Evolutionary conservation across 805 yeast genomes (phyloP), one percentile per base, ranked within the genome.

Genomic region (Lachancea meyersii): DNA sequence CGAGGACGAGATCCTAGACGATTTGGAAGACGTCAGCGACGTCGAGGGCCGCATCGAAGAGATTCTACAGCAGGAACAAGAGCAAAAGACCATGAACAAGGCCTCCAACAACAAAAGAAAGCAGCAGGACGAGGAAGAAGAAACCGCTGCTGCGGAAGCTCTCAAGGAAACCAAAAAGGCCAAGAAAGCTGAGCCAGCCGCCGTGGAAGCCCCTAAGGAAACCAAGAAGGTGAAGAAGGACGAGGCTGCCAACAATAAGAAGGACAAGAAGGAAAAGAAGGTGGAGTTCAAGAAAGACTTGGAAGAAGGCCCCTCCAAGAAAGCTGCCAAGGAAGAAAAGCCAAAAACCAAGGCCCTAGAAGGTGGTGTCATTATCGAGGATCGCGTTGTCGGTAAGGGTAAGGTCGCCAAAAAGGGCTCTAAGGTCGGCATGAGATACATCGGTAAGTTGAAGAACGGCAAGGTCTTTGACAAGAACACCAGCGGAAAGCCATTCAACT

Each of bases 401-500:
- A 80, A 86, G 57, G 72, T 73, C 50, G 95, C 95, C 63, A 89
- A 88, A 74, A 72, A 76, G 57, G 95, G 96, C 48, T 77, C 85
- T 71, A 86, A 77, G 65, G 95, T 93, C 52, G 94, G 96, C 64
- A 89, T 93, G 69, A 81, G 98, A 75, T 93, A 93, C 79, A 85
- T 93, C 56, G 98, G 98, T 65, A 94, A 93, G 75, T 80, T 93
- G 67, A 83, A 85, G 73, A 88, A 89, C 72, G 98, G 97, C 57
- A 86, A 86, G 67, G 88, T 86, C 38, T 93, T 93, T 54, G 99
- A 93, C 77, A 89, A 91, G 69, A 93, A 93, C 80, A 87, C 96
- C 55, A 76, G 82, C 52, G 99, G 99, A 60, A 91, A 87, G 74
- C 98, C 99, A 61, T 93, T 93, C 68, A 69, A 70, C 51, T 93